phyloP scores from a whole-genome alignment of 2,329 filamentous ascomycete species.

The Rhinocladiella similis region DNA sequence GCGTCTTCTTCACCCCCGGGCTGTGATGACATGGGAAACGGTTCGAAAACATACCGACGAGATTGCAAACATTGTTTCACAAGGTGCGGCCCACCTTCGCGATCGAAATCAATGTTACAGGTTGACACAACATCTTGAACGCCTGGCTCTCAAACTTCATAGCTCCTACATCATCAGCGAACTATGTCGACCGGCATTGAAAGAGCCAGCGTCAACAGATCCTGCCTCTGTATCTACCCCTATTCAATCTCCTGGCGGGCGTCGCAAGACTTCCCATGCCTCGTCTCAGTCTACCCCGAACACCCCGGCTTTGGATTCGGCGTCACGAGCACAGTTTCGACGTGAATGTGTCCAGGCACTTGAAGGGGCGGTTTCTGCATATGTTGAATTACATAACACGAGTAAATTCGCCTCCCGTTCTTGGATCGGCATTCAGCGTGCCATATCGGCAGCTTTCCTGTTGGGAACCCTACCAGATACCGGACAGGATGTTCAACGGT shows the following conservation, averaged over 20 bases:
- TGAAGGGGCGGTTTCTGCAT: slow-evolving; percentile 59
- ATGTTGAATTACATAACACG: slow-evolving; percentile 54
- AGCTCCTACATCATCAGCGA: slow-evolving; percentile 64
- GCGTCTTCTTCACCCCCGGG: slow-evolving; percentile 55
- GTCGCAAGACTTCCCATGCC: slow-evolving; percentile 16
- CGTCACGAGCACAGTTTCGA: slow-evolving; percentile 39
- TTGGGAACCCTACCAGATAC: slow-evolving; percentile 48
- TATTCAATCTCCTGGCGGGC: slow-evolving; percentile 18
- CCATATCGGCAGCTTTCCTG: slow-evolving; percentile 49
- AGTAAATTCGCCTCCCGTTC: slow-evolving; percentile 46
- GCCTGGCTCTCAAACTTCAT: slow-evolving; percentile 62
- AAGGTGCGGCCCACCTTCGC: slow-evolving; percentile 58
- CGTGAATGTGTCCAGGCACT: slow-evolving; percentile 58
- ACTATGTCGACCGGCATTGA: slow-evolving; percentile 62
- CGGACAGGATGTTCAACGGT: slow-evolving; percentile 41
- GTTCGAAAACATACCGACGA: slow-evolving; percentile 60
- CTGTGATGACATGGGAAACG: slow-evolving; percentile 53
- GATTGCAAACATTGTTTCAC: slow-evolving; percentile 58
- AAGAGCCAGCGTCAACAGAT: slow-evolving; percentile 42
- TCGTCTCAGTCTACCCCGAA: slow-evolving; percentile 14
- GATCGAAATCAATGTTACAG: slow-evolving; percentile 47
- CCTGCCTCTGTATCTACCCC: slow-evolving; percentile 34
- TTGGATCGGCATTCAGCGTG: slow-evolving; percentile 49
- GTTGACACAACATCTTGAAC: slow-evolving; percentile 56
- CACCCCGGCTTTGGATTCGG: slow-evolving; percentile 15